Conservation (phyloP, 257 asterid genomes). For the Verbena officinalis region DNA sequence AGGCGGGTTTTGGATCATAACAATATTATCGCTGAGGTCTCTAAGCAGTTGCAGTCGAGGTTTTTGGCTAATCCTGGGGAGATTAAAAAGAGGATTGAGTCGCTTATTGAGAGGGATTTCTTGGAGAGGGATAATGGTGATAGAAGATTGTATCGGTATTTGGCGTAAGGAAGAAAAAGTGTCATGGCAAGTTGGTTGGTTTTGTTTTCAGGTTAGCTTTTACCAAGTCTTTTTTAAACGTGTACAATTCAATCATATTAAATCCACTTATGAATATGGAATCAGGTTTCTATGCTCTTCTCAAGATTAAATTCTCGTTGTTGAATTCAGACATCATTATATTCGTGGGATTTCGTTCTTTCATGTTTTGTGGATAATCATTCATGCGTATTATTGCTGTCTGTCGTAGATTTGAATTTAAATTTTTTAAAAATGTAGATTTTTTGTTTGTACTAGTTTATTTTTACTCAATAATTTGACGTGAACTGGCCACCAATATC, state of each 20-base stretch:
- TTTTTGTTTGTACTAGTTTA: too few relatives aligned
- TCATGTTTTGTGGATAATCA: too few relatives aligned
- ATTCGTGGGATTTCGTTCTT: too few relatives aligned
- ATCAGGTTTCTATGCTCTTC: not conserved
- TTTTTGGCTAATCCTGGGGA: slow-evolving; percentile 56
- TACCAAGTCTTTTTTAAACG: too few relatives aligned
- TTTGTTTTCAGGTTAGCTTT: slow-evolving; percentile 31
- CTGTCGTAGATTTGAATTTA: too few relatives aligned
- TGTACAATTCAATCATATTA: too few relatives aligned
- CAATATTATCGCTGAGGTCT: slow-evolving; percentile 54
- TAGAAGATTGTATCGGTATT: slow-evolving; percentile 47
- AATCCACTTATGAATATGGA: too few relatives aligned
- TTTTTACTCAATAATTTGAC: too few relatives aligned
- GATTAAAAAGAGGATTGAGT: slow-evolving; percentile 62
- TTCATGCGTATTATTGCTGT: too few relatives aligned
- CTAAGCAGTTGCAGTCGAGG: slow-evolving; percentile 59
- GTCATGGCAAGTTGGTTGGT: slow-evolving; percentile 3
- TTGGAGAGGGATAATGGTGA: slow-evolving; percentile 57
- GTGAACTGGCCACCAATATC: slow-evolving; percentile 1
- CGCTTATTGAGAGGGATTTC: slow-evolving; percentile 62
- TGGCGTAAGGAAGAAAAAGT: slow-evolving; percentile 38
- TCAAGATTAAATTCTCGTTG: not conserved
- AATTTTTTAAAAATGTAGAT: too few relatives aligned
- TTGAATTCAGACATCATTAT: too few relatives aligned
- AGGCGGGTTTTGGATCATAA: slow-evolving; percentile 61